Conservation (phyloP, 2,329 filamentous ascomycete genomes). For the Triangularia setosa region DNA sequence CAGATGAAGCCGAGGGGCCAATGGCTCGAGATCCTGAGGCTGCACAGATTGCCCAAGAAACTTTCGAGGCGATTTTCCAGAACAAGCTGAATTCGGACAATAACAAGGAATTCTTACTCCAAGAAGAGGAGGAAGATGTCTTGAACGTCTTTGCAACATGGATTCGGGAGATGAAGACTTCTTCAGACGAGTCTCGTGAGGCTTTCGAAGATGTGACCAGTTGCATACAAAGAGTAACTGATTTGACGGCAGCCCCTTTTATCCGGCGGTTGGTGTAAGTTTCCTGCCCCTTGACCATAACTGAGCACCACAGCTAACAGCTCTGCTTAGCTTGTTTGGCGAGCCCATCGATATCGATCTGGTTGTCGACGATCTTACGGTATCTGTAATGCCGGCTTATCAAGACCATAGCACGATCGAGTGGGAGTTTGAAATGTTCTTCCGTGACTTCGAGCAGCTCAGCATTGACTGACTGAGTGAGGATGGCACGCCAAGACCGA, state of each 20-base stretch:
- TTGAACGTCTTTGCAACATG: constrained; percentile 16
- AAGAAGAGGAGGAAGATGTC: constrained; percentile 22
- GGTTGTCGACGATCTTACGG: constrained; percentile 1
- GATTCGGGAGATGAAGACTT: constrained; percentile 12
- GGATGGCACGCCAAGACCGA: neutral
- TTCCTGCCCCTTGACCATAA: neutral
- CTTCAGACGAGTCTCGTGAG: neutral
- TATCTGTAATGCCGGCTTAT: neutral
- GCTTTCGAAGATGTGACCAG: constrained; percentile 2
- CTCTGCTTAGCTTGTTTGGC: neutral
- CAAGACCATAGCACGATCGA: neutral
- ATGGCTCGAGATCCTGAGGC: neutral
- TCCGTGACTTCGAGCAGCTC: constrained; percentile 5
- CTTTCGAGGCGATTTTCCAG: constrained; percentile 14
- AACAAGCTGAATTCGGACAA: constrained; percentile 11
- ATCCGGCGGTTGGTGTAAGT: constrained; percentile 16
- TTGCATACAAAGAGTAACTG: constrained; percentile 5
- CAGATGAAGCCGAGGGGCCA: constrained; percentile 1
- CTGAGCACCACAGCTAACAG: neutral
- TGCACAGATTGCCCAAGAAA: constrained; percentile 9
- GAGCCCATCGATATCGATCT: neutral
- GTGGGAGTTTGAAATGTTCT: constrained; percentile 15
- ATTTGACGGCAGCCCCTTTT: constrained; percentile 6
- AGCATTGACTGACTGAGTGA: constrained; percentile 1
- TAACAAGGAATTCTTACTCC: constrained; percentile 13